phyloP scores from a whole-genome alignment of 2,329 filamentous ascomycete species.

The Aureobasidium mangrovei region DNA sequence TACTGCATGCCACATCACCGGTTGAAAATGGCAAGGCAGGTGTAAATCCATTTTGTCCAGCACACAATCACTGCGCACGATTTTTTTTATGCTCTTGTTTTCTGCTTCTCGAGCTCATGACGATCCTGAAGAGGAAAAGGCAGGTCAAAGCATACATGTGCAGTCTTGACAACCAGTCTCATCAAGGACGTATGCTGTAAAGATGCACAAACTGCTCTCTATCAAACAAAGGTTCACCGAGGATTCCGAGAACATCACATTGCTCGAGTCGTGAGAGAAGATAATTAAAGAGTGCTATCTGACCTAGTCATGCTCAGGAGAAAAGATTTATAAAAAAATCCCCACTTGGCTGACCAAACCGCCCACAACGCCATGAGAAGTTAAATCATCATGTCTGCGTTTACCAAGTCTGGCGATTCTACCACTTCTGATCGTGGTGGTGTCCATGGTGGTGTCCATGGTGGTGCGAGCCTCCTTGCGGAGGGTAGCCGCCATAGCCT shows the following conservation, averaged over 20 bases:
- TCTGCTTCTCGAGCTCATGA: too few relatives aligned
- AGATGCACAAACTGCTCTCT: too few relatives aligned
- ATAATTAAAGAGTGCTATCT: neutral
- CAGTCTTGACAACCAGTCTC: too few relatives aligned
- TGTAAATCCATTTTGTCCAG: too few relatives aligned
- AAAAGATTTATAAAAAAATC: neutral
- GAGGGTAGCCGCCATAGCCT: neutral
- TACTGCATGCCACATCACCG: too few relatives aligned
- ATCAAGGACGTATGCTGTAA: too few relatives aligned
- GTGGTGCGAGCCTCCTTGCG: neutral
- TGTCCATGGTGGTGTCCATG: conserved; percentile 26
- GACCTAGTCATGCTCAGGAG: neutral
- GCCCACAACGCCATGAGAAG: neutral
- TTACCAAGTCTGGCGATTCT: neutral
- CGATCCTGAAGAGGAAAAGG: too few relatives aligned
- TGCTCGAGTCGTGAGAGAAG: neutral
- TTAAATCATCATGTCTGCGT: neutral
- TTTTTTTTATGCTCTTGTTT: too few relatives aligned
- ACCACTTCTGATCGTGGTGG: conserved; percentile 5
- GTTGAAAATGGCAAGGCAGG: too few relatives aligned
- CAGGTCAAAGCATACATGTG: too few relatives aligned
- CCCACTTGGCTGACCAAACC: neutral
- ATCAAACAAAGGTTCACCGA: too few relatives aligned
- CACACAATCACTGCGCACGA: too few relatives aligned
- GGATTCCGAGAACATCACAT: neutral